These are phyloP conservation scores for Mycena belliarum DNA, from an alignment of 768 basidiomycete genomes.

Conservation along the genomic window DNA sequence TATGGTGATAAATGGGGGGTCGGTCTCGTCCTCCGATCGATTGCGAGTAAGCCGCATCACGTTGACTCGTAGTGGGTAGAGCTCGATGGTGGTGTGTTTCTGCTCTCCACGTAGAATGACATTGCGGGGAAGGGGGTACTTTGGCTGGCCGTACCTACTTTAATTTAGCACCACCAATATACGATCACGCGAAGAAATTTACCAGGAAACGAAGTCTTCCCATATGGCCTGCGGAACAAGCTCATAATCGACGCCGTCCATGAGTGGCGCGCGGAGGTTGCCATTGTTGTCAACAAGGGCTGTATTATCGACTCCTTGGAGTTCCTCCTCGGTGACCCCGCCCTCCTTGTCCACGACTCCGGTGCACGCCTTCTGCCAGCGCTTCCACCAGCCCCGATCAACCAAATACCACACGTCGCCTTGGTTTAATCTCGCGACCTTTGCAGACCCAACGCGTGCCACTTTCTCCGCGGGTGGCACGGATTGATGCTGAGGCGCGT, in stretches of 20 bases:
- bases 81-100: conserved; percentile 61
- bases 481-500: conserved; percentile 26
- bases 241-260: conserved; percentile 72
- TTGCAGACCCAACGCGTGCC: conserved; percentile 48
- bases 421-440: conserved; percentile 49
- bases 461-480: conserved; percentile 49
- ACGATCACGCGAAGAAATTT: conserved; percentile 4
- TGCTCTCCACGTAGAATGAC: conserved; percentile 62
- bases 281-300: conserved; percentile 58
- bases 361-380: conserved; percentile 73
- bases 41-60: conserved; percentile 43
- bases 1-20: conserved; percentile 42
- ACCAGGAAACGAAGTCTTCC: conserved; percentile 72
- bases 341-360: conserved; percentile 73
- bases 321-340: conserved; percentile 54
- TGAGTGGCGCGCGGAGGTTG: conserved; percentile 43
- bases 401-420: conserved; percentile 84
- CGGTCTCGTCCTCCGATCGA: conserved; percentile 27
- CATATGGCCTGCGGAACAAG: conserved; percentile 75
- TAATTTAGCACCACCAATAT: background rate
- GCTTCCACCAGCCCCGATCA: conserved; percentile 68
- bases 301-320: conserved; percentile 79
- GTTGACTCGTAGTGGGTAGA: conserved; percentile 67
- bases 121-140: conserved; percentile 58
- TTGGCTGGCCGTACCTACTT: conserved; percentile 70